Evolutionary conservation across 2,329 filamentous ascomycete genomes (phyloP), one percentile per base, ranked within the genome.

Genomic region (Talaromyces sp.): DNA sequence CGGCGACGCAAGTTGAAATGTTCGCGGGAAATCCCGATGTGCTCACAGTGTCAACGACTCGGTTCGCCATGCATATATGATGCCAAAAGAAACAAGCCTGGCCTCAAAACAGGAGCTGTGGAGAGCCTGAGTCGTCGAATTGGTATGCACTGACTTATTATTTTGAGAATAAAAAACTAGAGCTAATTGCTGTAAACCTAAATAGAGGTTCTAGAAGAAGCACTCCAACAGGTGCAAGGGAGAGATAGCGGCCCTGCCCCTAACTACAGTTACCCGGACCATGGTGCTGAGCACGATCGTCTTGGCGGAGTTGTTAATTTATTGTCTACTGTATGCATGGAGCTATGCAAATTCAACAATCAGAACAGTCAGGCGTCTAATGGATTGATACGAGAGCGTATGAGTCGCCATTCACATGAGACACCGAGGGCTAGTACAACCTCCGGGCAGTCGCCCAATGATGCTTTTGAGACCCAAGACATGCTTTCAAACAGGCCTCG

Each of bases 101-200:
- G 73, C 5, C 60, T 75, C 35, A 75, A 73, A 50, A 61, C 64
- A 3, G 73, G 73, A 1, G 72, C 70, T 0, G 65, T 75, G 13
- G 72, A 75, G 39, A 66, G 62, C 16, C 50, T 75, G 17, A 71
- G 70, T 45, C 58, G 64, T 41, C 63, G 72, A 48, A 45, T 63
- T 16, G 56, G 58, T 75, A 27, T 64, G 70, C 69, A 16, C 1
- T 8, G 3, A 16, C 22, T 14, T 1, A 10, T 7, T 10, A n/a
- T 6, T 5, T 17, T 5, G 19, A 13, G 11, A 10, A 13, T 37
- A n/a, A 5, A 17, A 5, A 6, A 37, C 5, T 4, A 5, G 14
- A 17, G 9, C 8, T 10, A 11, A n/a, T 9, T 22, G 14, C 1
- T 19, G 17, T 11, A 20, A 17, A 8, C 16, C 22, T 29, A 27